phyloP scores from a whole-genome alignment of 2,329 filamentous ascomycete species.

The Trichoderma hamatum region DNA sequence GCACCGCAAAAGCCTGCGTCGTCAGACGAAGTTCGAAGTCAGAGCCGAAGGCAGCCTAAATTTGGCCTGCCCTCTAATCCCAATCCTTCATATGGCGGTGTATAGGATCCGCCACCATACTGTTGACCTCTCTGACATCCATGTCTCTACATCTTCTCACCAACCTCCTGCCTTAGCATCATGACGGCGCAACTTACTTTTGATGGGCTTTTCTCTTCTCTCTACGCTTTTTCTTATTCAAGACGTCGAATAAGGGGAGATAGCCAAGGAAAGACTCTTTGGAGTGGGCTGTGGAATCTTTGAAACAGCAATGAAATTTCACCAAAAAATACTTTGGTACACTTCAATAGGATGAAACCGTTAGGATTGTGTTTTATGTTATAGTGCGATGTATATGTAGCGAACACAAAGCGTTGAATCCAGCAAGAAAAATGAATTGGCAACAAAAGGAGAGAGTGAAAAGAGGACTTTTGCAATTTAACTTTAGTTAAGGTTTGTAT shows the following conservation, averaged over 20 bases:
- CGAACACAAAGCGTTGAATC: constrained; percentile 30
- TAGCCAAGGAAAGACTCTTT: constrained; percentile 3
- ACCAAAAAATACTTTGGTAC: constrained; percentile 18
- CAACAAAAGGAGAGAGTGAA: constrained; percentile 14
- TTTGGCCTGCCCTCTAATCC: constrained; percentile 54
- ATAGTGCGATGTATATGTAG: constrained; percentile 30
- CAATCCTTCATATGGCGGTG: constrained; percentile 45
- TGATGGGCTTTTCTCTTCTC: constrained; percentile 28
- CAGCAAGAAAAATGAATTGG: constrained; percentile 35
- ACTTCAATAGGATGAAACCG: constrained; percentile 20
- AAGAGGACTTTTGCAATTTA: constrained; percentile 30
- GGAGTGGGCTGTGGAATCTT: constrained; percentile 11
- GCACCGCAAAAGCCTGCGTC: constrained; percentile 60
- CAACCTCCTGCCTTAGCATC: constrained; percentile 39
- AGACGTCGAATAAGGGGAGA: constrained; percentile 7
- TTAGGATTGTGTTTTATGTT: constrained; percentile 29
- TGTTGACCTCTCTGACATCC: constrained; percentile 4
- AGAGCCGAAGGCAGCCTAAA: constrained; percentile 56
- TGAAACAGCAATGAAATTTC: constrained; percentile 23
- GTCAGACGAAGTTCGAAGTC: constrained; percentile 56
- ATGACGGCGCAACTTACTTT: constrained; percentile 38
- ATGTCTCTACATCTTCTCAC: constrained; percentile 1
- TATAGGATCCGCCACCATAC: constrained; percentile 31
- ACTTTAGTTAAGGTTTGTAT: background rate
- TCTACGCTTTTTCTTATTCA: background rate